Base-by-base conservation (phyloP, 345 rosid species). In the Eucalyptus virginea region DNA sequence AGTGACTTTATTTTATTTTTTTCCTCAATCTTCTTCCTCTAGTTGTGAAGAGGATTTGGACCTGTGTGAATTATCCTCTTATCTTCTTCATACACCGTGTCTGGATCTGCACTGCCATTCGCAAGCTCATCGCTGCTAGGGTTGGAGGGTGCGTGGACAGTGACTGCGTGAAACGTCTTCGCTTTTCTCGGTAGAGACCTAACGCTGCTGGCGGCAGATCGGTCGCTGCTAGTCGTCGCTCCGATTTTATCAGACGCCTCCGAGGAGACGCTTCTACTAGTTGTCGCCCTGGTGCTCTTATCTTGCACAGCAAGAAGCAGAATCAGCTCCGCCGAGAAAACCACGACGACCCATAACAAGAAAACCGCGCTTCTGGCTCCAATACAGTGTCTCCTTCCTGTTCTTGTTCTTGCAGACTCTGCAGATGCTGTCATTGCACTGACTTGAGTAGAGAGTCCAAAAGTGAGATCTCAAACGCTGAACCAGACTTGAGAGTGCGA, bases 41-140 rank as follows among this genome's bases (percentile, higher is more conserved):
- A 97, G 95, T 97, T 97, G 92, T 97, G 98, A 88, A 97, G 98
- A 90, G 98, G 98, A 92, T 97, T 97, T 37, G 99, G 99, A 91
- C 99, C 99, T 52, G 99, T 95, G 91, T 95, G 97, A 91, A 97
- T 93, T 90, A 94, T 88, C 91, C 99, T 96, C 95, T 95, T 95
- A 86, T 96, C 96, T 28, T 97, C 98, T 94, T 89, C 96, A 89
- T 95, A 94, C 52, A 94, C 49, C 15, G 34, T 65, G 89, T 88
- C 93, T 34, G 92, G 94, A 91, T 92, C 92, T 51, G 91, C 94
- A 91, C 90, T 92, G 86, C 37, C 87, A 87, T 88, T 90, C 49
- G 47, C 45, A 49, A 9, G 69, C 47, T 51, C 7, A 40, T 7
- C 67, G 42, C 44, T 30, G 47, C 24, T 72, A 42, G 88, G 34